phyloP scores from a whole-genome alignment of 2,329 filamentous ascomycete genomes.

The Sphaerostilbella broomeana region DNA sequence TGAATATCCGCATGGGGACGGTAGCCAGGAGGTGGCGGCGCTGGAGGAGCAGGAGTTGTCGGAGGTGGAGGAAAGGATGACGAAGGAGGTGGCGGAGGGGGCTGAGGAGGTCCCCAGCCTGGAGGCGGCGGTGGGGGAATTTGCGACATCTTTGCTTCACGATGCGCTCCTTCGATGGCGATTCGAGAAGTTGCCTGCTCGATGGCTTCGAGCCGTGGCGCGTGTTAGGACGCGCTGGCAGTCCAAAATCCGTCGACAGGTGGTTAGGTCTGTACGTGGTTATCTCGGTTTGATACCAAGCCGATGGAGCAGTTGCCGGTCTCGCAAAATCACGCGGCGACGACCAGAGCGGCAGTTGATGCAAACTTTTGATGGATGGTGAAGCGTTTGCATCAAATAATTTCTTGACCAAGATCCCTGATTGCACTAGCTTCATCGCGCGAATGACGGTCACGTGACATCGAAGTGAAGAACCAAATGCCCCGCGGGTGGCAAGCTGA shows the following conservation, averaged over 20 bases:
- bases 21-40: slow-evolving; percentile 81
- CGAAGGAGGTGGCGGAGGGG: slow-evolving; percentile 49
- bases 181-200: slow-evolving; percentile 22
- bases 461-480: background rate
- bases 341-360: slow-evolving; percentile 26
- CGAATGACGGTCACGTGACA: slow-evolving; percentile 21
- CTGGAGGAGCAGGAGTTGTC: slow-evolving; percentile 45
- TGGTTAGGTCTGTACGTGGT: too few relatives aligned
- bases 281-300: too few relatives aligned
- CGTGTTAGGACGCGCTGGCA: slow-evolving; percentile 28
- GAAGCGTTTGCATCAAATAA: slow-evolving; percentile 27
- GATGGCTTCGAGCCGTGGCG: slow-evolving; percentile 31
- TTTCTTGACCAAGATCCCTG: slow-evolving; percentile 26
- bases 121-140: slow-evolving; percentile 51
- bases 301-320: slow-evolving; percentile 22
- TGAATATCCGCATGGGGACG: slow-evolving; percentile 74
- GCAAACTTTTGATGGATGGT: slow-evolving; percentile 15
- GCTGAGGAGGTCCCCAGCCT: slow-evolving; percentile 51
- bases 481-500: too few relatives aligned
- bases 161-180: slow-evolving; percentile 21
- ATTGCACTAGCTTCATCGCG: slow-evolving; percentile 10
- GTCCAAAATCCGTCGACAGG: too few relatives aligned
- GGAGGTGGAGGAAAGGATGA: slow-evolving; percentile 52
- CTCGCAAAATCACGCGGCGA: slow-evolving; percentile 24
- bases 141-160: slow-evolving; percentile 41